Conservation (phyloP, 2,329 filamentous ascomycete genomes). For the Phialophora verrucosa region DNA sequence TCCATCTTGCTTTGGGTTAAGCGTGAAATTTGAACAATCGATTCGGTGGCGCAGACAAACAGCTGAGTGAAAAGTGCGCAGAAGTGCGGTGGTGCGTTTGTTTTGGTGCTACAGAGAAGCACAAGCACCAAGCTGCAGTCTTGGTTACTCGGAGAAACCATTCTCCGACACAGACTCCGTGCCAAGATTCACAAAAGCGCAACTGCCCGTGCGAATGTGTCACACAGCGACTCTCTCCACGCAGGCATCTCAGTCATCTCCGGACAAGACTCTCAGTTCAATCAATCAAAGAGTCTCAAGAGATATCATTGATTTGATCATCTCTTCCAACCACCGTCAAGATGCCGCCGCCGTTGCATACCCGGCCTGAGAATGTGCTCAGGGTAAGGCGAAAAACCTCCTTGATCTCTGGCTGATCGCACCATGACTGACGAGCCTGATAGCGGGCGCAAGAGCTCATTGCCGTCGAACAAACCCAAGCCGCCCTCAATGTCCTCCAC, state of each 20-base stretch:
- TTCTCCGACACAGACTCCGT: neutral
- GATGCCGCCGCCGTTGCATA: constrained; percentile 94
- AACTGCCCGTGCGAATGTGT: neutral
- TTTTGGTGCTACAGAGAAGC: constrained; percentile 4
- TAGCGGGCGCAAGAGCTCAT: constrained; percentile 96
- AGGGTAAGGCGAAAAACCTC: constrained; percentile 60
- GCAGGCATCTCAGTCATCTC: constrained; percentile 33
- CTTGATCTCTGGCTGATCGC: constrained; percentile 26
- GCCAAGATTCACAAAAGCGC: constrained; percentile 2
- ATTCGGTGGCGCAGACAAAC: neutral
- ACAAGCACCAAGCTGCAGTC: neutral
- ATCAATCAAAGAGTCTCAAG: constrained; percentile 35
- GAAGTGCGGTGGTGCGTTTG: constrained; percentile 11
- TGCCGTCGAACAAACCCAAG: constrained; percentile 90
- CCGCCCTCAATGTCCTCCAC: constrained; percentile 92
- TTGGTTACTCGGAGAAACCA: neutral
- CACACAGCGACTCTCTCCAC: neutral
- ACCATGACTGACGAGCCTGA: constrained; percentile 35
- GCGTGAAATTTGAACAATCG: neutral
- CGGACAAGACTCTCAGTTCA: constrained; percentile 35
- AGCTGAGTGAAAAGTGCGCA: neutral
- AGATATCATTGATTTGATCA: constrained; percentile 38
- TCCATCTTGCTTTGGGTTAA: constrained; percentile 22
- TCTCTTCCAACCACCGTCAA: constrained; percentile 44
- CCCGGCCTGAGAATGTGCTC: constrained; percentile 98